Percentiles rank a stretch among this genome's conserved stretches.
These are phyloP conservation scores for Magnusiomyces sp. DNA, from an alignment of 1,139 yeast species.

Conservation along the genomic window DNA sequence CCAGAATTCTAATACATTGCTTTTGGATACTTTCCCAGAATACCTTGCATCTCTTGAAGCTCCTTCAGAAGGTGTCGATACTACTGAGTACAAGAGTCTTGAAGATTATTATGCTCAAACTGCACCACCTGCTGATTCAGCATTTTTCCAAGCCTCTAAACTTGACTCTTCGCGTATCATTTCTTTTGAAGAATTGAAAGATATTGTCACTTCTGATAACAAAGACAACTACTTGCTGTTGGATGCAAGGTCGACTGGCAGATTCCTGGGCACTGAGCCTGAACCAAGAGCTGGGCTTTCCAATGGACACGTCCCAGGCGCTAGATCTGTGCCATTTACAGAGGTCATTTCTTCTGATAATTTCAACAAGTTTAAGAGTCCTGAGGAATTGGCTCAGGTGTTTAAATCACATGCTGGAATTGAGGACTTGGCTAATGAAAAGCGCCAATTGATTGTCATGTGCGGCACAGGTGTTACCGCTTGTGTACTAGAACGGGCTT, in stretches of 20 bases:
- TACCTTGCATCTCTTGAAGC: slow-evolving; percentile 39
- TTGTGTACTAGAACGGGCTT: slow-evolving; percentile 65
- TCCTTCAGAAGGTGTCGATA: slow-evolving; percentile 29
- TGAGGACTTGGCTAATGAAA: slow-evolving; percentile 24
- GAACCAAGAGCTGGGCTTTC: slow-evolving; percentile 85
- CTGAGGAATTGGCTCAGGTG: slow-evolving; percentile 39
- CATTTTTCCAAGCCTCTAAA: slow-evolving; percentile 32
- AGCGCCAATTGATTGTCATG: slow-evolving; percentile 67
- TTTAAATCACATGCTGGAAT: slow-evolving; percentile 37
- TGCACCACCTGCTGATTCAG: slow-evolving; percentile 20
- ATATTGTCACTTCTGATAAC: slow-evolving; percentile 43
- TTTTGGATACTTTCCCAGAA: slow-evolving; percentile 59
- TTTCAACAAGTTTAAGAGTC: slow-evolving; percentile 41
- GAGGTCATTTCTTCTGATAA: slow-evolving; percentile 45
- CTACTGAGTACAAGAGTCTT: slow-evolving; percentile 2
- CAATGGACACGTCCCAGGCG: slow-evolving; percentile 83
- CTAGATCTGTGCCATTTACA: slow-evolving; percentile 67
- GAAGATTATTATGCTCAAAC: slow-evolving; percentile 18
- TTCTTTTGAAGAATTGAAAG: slow-evolving; percentile 53
- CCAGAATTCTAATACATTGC: slow-evolving; percentile 59
- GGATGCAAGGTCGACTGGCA: slow-evolving; percentile 72
- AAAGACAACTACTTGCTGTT: slow-evolving; percentile 44
- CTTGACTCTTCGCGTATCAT: slow-evolving; percentile 45
- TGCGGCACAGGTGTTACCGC: slow-evolving; percentile 98
- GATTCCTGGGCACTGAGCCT: slow-evolving; percentile 70